A percentile compares a stretch with the other conserved stretches of the same genome.
Evolutionary conservation across 75 land plant genomes (phyloP).

Genomic region (Cunninghamia lanceolata): DNA sequence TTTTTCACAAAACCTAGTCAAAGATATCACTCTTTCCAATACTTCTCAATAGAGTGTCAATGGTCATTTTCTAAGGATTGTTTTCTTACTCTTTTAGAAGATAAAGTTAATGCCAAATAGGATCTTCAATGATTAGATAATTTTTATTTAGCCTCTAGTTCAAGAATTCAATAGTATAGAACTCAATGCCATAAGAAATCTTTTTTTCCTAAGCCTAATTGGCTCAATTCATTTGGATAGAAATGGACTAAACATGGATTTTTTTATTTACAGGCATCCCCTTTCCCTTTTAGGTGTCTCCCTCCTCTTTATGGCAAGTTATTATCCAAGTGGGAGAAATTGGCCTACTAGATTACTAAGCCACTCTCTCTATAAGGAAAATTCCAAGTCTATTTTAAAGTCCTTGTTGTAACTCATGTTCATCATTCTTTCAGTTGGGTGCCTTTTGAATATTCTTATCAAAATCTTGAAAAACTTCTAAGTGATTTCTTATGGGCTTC

Average conservation of each 20-base stretch:
- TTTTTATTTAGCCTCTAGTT: background rate
- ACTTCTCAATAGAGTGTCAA: too few relatives aligned
- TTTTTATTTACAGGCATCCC: background rate
- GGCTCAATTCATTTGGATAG: background rate
- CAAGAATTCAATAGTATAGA: background rate
- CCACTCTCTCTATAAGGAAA: background rate
- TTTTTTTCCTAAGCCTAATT: background rate
- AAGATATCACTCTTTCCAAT: too few relatives aligned
- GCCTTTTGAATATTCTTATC: background rate
- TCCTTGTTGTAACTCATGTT: background rate
- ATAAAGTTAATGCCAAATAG: background rate
- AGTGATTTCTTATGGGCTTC: too few relatives aligned
- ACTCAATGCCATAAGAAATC: background rate
- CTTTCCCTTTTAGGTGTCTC: background rate
- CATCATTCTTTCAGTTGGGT: background rate
- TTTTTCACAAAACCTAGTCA: too few relatives aligned
- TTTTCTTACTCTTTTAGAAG: background rate
- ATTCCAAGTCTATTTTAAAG: background rate
- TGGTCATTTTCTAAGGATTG: too few relatives aligned
- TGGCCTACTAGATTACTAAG: background rate
- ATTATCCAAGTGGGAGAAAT: background rate
- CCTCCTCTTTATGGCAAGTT: background rate
- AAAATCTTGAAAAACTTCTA: background rate
- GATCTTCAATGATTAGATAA: background rate
- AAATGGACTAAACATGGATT: background rate